Conservation (phyloP, 108 stramenopile species). For the Fragilariopsis cylindrus region DNA sequence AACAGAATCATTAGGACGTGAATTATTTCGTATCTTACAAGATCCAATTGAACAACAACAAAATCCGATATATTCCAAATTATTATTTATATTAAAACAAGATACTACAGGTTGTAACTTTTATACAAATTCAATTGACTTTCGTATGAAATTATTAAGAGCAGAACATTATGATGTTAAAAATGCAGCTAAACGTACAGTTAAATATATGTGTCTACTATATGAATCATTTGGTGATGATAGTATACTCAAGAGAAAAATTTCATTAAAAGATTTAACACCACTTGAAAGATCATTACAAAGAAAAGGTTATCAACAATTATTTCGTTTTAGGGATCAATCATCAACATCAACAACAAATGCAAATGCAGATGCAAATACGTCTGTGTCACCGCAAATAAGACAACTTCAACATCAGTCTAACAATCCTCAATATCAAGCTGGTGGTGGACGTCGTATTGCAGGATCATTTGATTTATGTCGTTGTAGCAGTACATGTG, state of each 20-base stretch:
- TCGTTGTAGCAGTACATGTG: neutral
- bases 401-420: no score
- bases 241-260: no score
- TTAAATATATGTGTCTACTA: neutral
- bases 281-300: neutral
- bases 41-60: neutral
- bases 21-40: neutral
- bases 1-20: neutral
- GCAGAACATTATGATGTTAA: slow-evolving; percentile 1
- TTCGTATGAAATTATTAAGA: neutral
- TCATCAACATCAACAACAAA: neutral
- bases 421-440: neutral
- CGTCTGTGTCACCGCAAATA: no score
- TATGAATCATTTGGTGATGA: slow-evolving; percentile 8
- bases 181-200: neutral
- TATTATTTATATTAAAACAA: neutral
- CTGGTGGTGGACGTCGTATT: neutral
- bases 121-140: slow-evolving; percentile 3
- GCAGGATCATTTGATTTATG: slow-evolving; percentile 10
- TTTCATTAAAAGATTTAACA: neutral
- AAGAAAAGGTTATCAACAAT: slow-evolving; percentile 6
- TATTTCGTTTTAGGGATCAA: slow-evolving; percentile 18
- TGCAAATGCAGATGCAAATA: neutral
- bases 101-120: neutral
- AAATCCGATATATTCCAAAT: neutral